Base-by-base conservation (phyloP, 2,329 filamentous ascomycete species). In the Colletotrichum australisinense region DNA sequence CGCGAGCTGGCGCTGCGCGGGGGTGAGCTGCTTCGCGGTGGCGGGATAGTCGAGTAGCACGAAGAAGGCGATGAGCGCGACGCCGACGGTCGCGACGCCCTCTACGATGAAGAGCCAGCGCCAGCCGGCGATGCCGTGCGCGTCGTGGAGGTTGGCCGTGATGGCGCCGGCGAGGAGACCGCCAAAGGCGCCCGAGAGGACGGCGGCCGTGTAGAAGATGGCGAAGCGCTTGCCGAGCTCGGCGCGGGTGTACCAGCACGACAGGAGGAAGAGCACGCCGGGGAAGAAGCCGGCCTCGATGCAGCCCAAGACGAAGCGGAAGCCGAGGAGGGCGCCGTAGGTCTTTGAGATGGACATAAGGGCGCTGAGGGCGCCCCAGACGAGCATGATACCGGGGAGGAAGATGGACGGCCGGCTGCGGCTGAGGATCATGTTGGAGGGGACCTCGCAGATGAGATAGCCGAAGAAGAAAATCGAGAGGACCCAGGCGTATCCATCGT, bases 11-110 rank as follows among this genome's bases (percentile, higher is more conserved):
- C 90, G 88, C 76, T 94, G 92, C n/a, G 85, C 84, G 1, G 87
- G 85, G 0, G 86, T 88, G 77, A 94, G 93, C 0, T 79, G 88
- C 8, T 60, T 69, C 28, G 92, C 91, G 69, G 90, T 86, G 74
- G 92, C 90, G 0, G 93, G 93, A 78, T 93, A 94, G 78, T 94
- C 92, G 74, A 92, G 88, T 1, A 94, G 90, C 80, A 92, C 87
- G 87, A 91, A 93, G 81, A 91, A 92, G 19, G 89, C 90, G 1
- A 86, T 80, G 22, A 93, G 78, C 4, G 92, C 92, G 11, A 80
- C 93, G 0, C 94, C 14, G 7, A 93, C 86, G 0, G 93, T 94
- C 0, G 88, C 88, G 8, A 93, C 84, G 6, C 93, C 93, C 81
- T 93, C 90, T 46, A 86, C 79, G 49, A 88, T 85, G 70, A 89